Evolutionary conservation across 257 asterid species (phyloP), one percentile per base, ranked within the genome.

Genomic region (Jacaranda copaia): DNA sequence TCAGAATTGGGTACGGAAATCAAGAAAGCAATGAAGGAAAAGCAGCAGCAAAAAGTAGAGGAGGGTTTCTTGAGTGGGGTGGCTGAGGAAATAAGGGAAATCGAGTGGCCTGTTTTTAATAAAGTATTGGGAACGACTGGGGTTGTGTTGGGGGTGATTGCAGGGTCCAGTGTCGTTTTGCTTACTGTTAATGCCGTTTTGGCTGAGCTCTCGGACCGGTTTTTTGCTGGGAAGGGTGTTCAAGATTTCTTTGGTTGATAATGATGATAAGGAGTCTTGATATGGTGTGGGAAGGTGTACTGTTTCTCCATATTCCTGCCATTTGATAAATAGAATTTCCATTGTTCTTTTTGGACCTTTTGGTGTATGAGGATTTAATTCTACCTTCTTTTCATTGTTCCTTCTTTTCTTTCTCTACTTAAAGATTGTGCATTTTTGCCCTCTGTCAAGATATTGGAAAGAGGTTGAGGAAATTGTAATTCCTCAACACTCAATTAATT

Each of bases 161-260:
- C 97, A 5, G 97, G 97, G 1, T 90, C 98, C n/a, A 91, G 97
- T 72, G 92, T 96, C 83, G 97, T 96, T 90, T 87, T 93, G 92
- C 91, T 93, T 3, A 96, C 99, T 70, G 88, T 96, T 18, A 93
- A 96, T 81, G 99, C 98, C 87, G 84, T 93, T 89, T 82, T 96
- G 84, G 97, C 99, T 19, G 96, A 96, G 90, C 83, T 93, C 59
- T 96, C 99, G 3, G 98, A 93, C 72, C 40, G 81, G 75, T 77
- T 87, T 77, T 93, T 96, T 68, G 96, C 93, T 18, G 97, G 98
- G 3, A 93, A 76, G 40, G 99, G 97, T 1, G 83, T 95, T 20
- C 99, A 93, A 68, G 99, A 95, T 87, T 93, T 95, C 90, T 93
- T 95, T 73, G 85, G 93, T 15, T 92, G 83, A 88, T 48, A 67